phyloP scores from a whole-genome alignment of 2,329 filamentous ascomycete species.

The Sclerotinia minor region DNA sequence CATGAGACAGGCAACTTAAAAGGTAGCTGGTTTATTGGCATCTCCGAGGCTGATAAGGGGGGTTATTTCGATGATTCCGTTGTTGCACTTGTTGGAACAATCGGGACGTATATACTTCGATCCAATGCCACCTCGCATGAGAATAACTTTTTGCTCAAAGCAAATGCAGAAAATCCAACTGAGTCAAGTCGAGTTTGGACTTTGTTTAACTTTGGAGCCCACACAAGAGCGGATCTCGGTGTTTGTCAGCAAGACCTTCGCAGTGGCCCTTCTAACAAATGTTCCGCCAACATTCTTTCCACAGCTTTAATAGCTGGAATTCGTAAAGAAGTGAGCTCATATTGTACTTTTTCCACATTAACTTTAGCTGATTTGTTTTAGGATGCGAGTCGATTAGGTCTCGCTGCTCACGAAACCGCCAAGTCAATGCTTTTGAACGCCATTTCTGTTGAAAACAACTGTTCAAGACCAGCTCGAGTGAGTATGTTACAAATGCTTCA shows the following conservation, averaged over 20 bases:
- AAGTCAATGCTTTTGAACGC: conserved; percentile 34
- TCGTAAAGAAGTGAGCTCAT: conserved; percentile 31
- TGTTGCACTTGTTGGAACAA: conserved; percentile 31
- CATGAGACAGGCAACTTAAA: conserved; percentile 15
- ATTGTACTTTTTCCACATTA: background rate
- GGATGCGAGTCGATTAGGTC: conserved; percentile 26
- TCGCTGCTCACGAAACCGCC: conserved; percentile 32
- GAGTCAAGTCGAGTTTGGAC: conserved; percentile 24
- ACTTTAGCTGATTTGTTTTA: conserved; percentile 26
- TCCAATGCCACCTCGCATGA: conserved; percentile 28
- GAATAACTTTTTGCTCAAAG: conserved; percentile 29
- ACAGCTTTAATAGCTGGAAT: conserved; percentile 33
- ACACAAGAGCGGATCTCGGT: conserved; percentile 12
- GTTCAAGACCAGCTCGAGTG: conserved; percentile 28
- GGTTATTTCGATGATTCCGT: conserved; percentile 19
- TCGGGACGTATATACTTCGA: conserved; percentile 30
- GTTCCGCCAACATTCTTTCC: conserved; percentile 23
- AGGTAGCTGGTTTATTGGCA: conserved; percentile 25
- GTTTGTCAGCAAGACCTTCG: conserved; percentile 21
- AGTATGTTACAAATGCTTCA: conserved; percentile 37
- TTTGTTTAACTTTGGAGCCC: conserved; percentile 21
- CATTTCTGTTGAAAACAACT: conserved; percentile 24
- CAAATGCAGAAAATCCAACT: conserved; percentile 10
- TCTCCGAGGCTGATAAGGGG: conserved; percentile 16
- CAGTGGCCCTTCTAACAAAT: conserved; percentile 21